A percentile compares a stretch with the other conserved stretches of the same genome.
phyloP scores from a whole-genome alignment of 2,329 filamentous ascomycete species.

The Myriosclerotinia scirpicola region DNA sequence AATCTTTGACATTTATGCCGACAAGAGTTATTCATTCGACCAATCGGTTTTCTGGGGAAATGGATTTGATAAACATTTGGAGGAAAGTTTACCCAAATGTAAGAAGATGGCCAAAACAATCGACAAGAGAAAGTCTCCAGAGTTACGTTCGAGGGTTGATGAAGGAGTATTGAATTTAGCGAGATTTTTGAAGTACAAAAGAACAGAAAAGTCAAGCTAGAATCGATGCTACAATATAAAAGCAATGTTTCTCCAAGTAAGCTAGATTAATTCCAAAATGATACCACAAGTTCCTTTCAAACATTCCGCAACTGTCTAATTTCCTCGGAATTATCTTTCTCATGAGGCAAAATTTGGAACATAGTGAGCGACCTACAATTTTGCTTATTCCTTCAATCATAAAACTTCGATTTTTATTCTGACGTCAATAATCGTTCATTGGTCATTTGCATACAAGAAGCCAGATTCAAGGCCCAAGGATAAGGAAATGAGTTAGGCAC shows the following conservation, averaged over 20 bases:
- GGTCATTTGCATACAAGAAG: neutral
- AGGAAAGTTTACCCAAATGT: conserved; percentile 53
- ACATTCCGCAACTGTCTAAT: neutral
- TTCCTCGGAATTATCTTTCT: neutral
- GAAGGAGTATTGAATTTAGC: conserved; percentile 60
- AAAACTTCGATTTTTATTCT: neutral
- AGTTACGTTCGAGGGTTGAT: conserved; percentile 59
- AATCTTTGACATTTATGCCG: conserved; percentile 66
- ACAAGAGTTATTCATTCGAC: conserved; percentile 59
- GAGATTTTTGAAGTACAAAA: conserved; percentile 65
- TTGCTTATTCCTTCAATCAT: neutral
- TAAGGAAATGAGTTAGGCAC: neutral
- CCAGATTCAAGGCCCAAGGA: neutral
- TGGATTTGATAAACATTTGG: conserved; percentile 58
- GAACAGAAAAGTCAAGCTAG: conserved; percentile 30
- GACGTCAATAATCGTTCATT: neutral
- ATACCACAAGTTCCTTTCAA: neutral
- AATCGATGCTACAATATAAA: neutral
- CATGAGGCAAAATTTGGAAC: neutral
- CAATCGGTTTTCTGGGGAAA: conserved; percentile 64
- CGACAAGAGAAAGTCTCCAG: conserved; percentile 57
- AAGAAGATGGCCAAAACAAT: conserved; percentile 59
- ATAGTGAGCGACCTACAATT: neutral
- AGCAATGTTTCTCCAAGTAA: neutral
- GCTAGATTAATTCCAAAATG: conserved; percentile 2